A percentile compares a stretch with the other conserved stretches of the same genome.
phyloP scores from a whole-genome alignment of 2,329 filamentous ascomycete species.

The Botryotinia narcissicola region DNA sequence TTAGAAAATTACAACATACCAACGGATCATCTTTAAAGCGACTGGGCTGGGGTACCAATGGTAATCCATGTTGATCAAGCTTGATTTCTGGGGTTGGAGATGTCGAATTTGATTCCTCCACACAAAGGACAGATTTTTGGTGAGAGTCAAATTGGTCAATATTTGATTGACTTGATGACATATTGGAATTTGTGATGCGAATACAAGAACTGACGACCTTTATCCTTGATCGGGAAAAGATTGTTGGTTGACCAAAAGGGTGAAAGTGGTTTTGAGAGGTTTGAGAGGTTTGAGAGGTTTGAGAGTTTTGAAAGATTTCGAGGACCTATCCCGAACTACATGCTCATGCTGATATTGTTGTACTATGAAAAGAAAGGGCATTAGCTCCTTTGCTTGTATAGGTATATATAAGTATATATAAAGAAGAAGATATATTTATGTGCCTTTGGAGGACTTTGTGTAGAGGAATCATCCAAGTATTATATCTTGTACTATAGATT shows the following conservation, averaged over 20 bases:
- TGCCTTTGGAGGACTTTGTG: background rate
- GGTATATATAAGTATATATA: background rate
- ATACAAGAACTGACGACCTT: background rate
- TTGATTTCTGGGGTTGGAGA: slow-evolving; percentile 21
- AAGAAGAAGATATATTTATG: background rate
- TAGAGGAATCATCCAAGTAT: background rate
- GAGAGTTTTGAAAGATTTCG: background rate
- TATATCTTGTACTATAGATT: background rate
- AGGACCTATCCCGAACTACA: background rate
- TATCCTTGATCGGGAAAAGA: background rate
- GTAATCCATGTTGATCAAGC: slow-evolving; percentile 32
- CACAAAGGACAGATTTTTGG: slow-evolving; percentile 10
- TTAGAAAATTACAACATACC: slow-evolving; percentile 25
- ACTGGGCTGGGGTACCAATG: slow-evolving; percentile 37
- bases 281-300: background rate
- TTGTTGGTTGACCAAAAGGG: background rate
- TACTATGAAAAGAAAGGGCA: background rate
- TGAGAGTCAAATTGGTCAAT: slow-evolving; percentile 12
- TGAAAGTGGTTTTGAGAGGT: background rate
- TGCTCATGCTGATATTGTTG: background rate
- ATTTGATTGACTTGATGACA: slow-evolving; percentile 7
- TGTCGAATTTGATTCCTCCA: slow-evolving; percentile 19
- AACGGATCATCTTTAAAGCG: slow-evolving; percentile 37
- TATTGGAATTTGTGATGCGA: background rate
- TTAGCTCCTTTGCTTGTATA: background rate